A percentile compares a stretch with the other conserved stretches of the same genome.
These are phyloP conservation scores for Fragilariopsis cylindrus DNA, from an alignment of 108 stramenopile genomes.

Conservation along the genomic window DNA sequence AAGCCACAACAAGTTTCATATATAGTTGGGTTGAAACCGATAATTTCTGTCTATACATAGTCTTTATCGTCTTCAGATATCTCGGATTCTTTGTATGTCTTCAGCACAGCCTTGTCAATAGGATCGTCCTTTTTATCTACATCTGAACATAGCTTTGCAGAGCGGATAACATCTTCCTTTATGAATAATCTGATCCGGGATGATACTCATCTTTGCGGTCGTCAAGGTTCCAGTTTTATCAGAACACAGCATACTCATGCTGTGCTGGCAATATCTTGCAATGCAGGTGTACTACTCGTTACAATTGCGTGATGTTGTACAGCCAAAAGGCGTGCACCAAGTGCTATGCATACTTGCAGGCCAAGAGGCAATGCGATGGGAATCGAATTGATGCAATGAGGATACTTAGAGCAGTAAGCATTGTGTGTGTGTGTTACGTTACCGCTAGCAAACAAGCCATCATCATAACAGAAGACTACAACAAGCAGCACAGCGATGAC, in stretches of 20 bases:
- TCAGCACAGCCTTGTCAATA: conserved; percentile 76
- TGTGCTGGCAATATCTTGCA: conserved; percentile 85
- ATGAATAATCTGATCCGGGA: conserved; percentile 55
- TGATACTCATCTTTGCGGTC: conserved; percentile 79
- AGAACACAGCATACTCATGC: conserved; percentile 76
- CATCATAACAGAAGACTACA: conserved; percentile 46
- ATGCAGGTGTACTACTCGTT: conserved; percentile 69
- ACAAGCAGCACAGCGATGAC: conserved; percentile 66
- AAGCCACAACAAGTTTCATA: conserved; percentile 61
- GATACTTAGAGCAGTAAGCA: conserved; percentile 62
- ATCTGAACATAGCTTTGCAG: conserved; percentile 55
- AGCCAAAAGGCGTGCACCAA: conserved; percentile 73
- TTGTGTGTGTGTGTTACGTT: conserved; percentile 19
- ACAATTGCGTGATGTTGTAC: conserved; percentile 79
- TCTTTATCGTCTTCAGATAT: not conserved
- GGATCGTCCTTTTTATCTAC: conserved; percentile 84
- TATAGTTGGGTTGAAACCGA: conserved; percentile 60
- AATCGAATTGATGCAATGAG: conserved; percentile 68
- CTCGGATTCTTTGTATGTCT: conserved; percentile 34
- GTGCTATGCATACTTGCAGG: conserved; percentile 78
- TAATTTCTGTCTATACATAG: conserved; percentile 48
- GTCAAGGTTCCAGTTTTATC: conserved; percentile 91
- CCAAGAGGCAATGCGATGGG: conserved; percentile 87
- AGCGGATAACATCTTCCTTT: conserved; percentile 52
- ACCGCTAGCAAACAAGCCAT: conserved; percentile 32